Base-by-base conservation (phyloP, 1,139 yeast species). In the Hanseniaspora gamundiae region DNA sequence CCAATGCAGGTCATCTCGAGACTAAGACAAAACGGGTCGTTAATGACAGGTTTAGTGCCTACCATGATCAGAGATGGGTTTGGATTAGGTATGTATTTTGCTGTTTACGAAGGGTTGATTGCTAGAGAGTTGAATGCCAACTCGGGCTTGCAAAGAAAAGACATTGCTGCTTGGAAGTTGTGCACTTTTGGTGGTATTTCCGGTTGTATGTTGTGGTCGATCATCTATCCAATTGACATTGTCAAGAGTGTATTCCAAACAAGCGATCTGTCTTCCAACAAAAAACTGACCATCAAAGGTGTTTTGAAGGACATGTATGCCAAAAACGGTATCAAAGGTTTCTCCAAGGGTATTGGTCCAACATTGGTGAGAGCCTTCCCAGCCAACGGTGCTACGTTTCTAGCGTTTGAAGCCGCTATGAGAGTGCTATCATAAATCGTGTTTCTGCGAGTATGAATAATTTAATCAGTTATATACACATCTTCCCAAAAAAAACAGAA, bases 351-450 rank as follows among this genome's bases (percentile, higher is more conserved):
- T 1, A 86, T 87, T 58, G 64, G 79, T 20, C 95, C 97, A 42
- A 87, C 97, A 1, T 77, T 88, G 50, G 68, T 88, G 53, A 80
- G 97, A 64, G 96, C 97, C 44, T 95, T 95, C 2, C 97, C 97
- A 3, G 97, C 94, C 16, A 88, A 88, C 58, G 97, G 95, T 43
- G 94, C 94, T 27, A 88, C 97, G 1, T 88, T 88, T 66, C 84
- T 86, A 44, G 86, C 93, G 10, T 88, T 88, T 59, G 97, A 88
- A 64, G 62, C 83, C 44, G 81, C 94, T 5, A 82, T 86, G 82
- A 75, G 93, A 64, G 60, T 74, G 3, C 19, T 44, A 17, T 7
- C 43, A 3, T 44, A 38, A 16, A 11, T 36, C 9, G 7, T 21
- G n/a, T 7, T 20, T 11, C 14, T 30, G n/a, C 6, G 9, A n/a